Conservation (phyloP, 2,329 filamentous ascomycete genomes). For the Herpotrichia juniperi region DNA sequence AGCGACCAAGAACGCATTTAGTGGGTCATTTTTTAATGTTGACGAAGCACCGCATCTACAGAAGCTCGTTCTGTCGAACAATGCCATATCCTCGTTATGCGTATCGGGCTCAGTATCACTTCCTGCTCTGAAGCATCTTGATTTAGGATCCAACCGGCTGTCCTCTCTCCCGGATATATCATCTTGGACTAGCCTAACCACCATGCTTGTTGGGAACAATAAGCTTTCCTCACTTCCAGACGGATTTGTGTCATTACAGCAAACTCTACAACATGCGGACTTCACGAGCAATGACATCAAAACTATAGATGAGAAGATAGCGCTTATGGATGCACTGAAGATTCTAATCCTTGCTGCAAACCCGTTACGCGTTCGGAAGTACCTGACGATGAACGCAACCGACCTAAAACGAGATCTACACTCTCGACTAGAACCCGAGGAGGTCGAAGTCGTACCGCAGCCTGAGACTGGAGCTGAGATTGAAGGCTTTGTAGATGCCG, state of each 20-base stretch:
- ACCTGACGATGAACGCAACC: slow-evolving; percentile 77
- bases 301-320: slow-evolving; percentile 75
- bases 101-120: slow-evolving; percentile 62
- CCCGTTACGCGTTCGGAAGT: slow-evolving; percentile 85
- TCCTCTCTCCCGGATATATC: slow-evolving; percentile 73
- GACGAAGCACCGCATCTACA: slow-evolving; percentile 69
- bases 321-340: slow-evolving; percentile 76
- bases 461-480: slow-evolving; percentile 11
- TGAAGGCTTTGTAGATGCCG: not conserved
- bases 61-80: slow-evolving; percentile 77
- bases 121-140: slow-evolving; percentile 74
- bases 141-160: slow-evolving; percentile 82
- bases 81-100: slow-evolving; percentile 66
- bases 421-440: slow-evolving; percentile 65
- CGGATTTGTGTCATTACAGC: slow-evolving; percentile 72
- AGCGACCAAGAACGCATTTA: slow-evolving; percentile 78
- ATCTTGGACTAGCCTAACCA: slow-evolving; percentile 75
- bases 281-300: slow-evolving; percentile 86
- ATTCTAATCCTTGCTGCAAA: slow-evolving; percentile 86
- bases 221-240: slow-evolving; percentile 75
- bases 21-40: slow-evolving; percentile 71
- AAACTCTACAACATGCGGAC: slow-evolving; percentile 73
- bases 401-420: slow-evolving; percentile 79
- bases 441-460: slow-evolving; percentile 10
- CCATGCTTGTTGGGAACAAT: slow-evolving; percentile 82